Base-by-base conservation (phyloP, 2,329 filamentous ascomycete species). In the Arthrinium phaeospermum region DNA sequence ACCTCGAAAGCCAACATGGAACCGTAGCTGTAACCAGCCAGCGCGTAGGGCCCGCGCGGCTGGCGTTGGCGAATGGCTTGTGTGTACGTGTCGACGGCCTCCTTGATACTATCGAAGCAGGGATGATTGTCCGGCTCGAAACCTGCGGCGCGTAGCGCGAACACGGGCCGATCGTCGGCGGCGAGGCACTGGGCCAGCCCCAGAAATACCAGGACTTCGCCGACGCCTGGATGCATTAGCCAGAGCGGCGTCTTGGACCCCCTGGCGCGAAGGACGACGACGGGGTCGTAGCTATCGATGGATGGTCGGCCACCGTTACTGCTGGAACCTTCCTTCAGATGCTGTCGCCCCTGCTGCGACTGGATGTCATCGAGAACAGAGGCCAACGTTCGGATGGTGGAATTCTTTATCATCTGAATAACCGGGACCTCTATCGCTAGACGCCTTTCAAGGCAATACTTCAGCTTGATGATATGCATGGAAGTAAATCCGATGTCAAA, bases 21-120 rank as follows among this genome's bases (percentile, higher is more conserved):
- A 0, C 86, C 85, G 71, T 83, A 85, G 1, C 80, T 84, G 75
- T 87, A 87, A 7, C 86, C 86, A 0, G 82, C 82, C 7, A 88
- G 75, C 0, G 83, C 83, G 73, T 88, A 88, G 0, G 86, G 86
- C 0, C 86, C 85, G 0, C 78, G 10, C 0, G 85, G 85, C 70
- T 87, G 86, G 1, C 72, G 72, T 5, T 71, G 24, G 45, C 82
- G 81, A 70, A 88, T 84, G 0, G 80, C 78, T 0, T 68, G 45
- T 47, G 79, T 74, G 75, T 87, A 88, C 0, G 76, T 81, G 3
- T 73, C 70, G 2, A 84, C 77, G 3, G 79, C 76, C 45, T 87
- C 85, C 0, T 76, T 68, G 13, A 86, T 77, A 45, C 49, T 73
- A 0, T 67, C 53, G 74, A 86, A 86, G 57, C n/a, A n/a, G n/a